Conservation (phyloP, 306 rosid species). For the Prunus armeniaca region DNA sequence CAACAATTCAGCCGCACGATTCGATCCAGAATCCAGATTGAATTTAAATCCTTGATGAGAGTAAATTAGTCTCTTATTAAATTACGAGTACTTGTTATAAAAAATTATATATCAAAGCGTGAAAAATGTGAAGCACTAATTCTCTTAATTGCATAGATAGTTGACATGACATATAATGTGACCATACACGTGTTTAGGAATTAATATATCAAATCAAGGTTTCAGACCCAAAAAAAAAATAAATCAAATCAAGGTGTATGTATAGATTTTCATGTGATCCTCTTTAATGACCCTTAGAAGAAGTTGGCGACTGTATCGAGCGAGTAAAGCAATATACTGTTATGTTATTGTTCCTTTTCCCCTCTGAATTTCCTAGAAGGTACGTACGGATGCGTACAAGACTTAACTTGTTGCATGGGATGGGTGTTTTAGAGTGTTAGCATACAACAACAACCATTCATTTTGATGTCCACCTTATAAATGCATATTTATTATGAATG, state of each 20-base stretch:
- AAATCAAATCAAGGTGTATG: too few relatives aligned
- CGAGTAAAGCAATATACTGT: too few relatives aligned
- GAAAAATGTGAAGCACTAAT: not conserved
- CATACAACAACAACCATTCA: not conserved
- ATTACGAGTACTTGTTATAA: too few relatives aligned
- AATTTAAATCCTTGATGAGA: slow-evolving; percentile 2
- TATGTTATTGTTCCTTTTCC: not conserved
- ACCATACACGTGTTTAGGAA: too few relatives aligned
- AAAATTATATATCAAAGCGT: not conserved
- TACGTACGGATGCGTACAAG: slow-evolving; percentile 9
- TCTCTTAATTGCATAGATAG: not conserved
- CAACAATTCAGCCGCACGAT: slow-evolving; percentile 2
- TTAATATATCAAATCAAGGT: too few relatives aligned
- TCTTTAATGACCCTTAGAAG: slow-evolving; percentile 15
- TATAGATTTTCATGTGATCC: slow-evolving; percentile 10
- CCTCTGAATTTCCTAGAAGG: slow-evolving; percentile 1
- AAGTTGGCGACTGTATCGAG: too few relatives aligned
- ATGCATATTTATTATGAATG: not conserved
- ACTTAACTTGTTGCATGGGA: not conserved
- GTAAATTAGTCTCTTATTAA: not conserved
- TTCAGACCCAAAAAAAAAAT: too few relatives aligned
- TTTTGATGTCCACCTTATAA: not conserved
- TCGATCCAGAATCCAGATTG: slow-evolving; percentile 10
- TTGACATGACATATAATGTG: too few relatives aligned
- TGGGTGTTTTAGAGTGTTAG: not conserved